phyloP scores from a whole-genome alignment of 2,329 filamentous ascomycete species.

The Beauveria medogensis region DNA sequence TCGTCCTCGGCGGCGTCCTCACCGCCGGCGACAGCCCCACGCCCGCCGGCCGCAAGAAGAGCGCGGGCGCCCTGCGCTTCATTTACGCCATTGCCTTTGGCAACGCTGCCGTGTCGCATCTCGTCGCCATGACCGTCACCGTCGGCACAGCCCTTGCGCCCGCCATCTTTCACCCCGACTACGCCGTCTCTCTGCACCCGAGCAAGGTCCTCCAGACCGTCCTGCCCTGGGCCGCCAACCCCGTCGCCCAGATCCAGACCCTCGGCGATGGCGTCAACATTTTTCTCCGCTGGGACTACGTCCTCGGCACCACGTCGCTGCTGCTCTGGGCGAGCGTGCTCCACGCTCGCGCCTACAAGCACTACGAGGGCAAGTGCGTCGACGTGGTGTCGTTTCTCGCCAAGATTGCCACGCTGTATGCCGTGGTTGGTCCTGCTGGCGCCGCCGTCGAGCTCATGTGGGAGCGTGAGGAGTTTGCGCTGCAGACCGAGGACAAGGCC shows the following conservation, averaged over 20 bases:
- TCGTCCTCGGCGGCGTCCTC: neutral
- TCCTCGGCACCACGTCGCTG: conserved; percentile 13
- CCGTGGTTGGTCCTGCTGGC: conserved; percentile 13
- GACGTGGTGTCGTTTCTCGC: neutral
- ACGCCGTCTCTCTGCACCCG: conserved; percentile 13
- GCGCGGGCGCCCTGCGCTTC: conserved; percentile 9
- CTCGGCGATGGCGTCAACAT: conserved; percentile 15
- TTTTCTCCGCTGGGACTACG: conserved; percentile 17
- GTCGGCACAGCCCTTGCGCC: conserved; percentile 12
- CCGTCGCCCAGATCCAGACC: conserved; percentile 9
- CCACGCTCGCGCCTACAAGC: conserved; percentile 8
- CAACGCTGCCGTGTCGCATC: conserved; percentile 13
- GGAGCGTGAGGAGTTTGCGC: conserved; percentile 16
- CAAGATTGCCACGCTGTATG: conserved; percentile 11
- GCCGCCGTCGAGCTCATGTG: conserved; percentile 17
- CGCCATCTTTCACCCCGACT: conserved; percentile 8
- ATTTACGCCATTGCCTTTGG: conserved; percentile 15
- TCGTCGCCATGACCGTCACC: conserved; percentile 8
- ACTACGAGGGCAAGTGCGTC: conserved; percentile 1
- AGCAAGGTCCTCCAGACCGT: conserved; percentile 12
- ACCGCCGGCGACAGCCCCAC: neutral
- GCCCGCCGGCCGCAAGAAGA: neutral
- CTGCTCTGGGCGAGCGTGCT: conserved; percentile 15
- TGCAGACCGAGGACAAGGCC: conserved; percentile 8
- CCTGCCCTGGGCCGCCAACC: conserved; percentile 12